Conservation (phyloP, 768 basidiomycete genomes). For the Chalciporus chontae region DNA sequence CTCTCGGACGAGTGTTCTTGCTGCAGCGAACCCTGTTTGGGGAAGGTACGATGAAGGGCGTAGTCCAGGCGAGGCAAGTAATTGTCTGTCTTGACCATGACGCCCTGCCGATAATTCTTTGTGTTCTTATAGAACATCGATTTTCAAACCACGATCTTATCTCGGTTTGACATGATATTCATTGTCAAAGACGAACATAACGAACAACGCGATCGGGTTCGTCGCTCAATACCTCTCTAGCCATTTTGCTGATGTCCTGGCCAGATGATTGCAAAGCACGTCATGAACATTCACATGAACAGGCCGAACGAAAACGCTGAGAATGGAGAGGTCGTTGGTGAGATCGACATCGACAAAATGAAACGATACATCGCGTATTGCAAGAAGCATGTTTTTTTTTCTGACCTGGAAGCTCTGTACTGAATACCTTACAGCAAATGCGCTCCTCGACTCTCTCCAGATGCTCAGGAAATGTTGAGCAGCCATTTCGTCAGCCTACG, state of each 20-base stretch:
- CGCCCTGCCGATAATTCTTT: background rate
- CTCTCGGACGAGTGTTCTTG: slow-evolving; percentile 91
- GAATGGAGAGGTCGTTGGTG: slow-evolving; percentile 67
- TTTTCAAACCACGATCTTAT: slow-evolving; percentile 96
- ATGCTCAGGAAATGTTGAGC: slow-evolving; percentile 94
- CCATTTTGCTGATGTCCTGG: slow-evolving; percentile 1
- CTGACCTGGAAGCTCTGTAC: background rate
- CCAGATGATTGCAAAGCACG: slow-evolving; percentile 92
- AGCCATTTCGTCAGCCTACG: slow-evolving; percentile 92
- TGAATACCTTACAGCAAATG: slow-evolving; percentile 66
- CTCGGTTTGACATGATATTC: slow-evolving; percentile 99
- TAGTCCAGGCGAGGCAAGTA: slow-evolving; percentile 83
- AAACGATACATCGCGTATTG: slow-evolving; percentile 95
- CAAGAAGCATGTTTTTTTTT: slow-evolving; percentile 62
- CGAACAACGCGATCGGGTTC: slow-evolving; percentile 83
- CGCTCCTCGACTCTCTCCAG: slow-evolving; percentile 88
- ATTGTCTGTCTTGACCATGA: background rate
- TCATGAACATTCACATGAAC: slow-evolving; percentile 99
- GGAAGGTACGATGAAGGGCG: slow-evolving; percentile 96
- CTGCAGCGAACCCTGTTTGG: slow-evolving; percentile 97
- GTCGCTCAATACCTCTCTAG: slow-evolving; percentile 18
- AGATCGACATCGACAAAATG: slow-evolving; percentile 97
- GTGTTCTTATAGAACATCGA: slow-evolving; percentile 69
- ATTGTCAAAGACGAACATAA: slow-evolving; percentile 98
- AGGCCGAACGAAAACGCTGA: slow-evolving; percentile 63